phyloP scores from a whole-genome alignment of 164 flowering plant genomes.

The Magnolia changhungtana region DNA sequence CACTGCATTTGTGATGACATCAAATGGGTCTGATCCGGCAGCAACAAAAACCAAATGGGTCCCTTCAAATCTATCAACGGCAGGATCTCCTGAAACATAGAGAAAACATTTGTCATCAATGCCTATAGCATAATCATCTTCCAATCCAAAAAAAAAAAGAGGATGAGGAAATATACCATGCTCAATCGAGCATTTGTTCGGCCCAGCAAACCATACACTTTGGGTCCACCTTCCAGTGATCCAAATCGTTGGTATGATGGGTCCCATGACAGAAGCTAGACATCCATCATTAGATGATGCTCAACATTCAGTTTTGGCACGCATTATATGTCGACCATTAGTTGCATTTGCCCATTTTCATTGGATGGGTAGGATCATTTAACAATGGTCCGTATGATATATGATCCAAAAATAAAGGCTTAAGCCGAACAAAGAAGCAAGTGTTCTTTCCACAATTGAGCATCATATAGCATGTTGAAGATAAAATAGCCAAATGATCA shows the following conservation, averaged over 20 bases:
- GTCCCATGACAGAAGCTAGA: no score
- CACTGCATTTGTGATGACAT: constrained; percentile 69
- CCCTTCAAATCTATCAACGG: constrained; percentile 67
- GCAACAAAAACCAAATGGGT: constrained; percentile 69
- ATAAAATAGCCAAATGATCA: background rate
- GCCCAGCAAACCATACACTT: background rate
- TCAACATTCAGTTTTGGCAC: no score
- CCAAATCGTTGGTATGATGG: no score
- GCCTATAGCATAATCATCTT: background rate
- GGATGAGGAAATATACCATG: background rate
- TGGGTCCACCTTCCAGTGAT: background rate
- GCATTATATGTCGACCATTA: no score
- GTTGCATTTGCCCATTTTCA: background rate
- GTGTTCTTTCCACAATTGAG: background rate
- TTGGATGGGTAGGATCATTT: background rate
- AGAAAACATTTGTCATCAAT: background rate
- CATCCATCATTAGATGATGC: no score
- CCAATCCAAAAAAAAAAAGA: background rate
- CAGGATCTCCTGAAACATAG: constrained; percentile 59
- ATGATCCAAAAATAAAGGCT: no score
- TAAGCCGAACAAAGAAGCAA: no score
- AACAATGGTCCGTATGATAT: background rate
- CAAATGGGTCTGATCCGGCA: constrained; percentile 81
- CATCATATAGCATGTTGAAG: background rate
- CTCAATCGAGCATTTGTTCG: background rate